These are phyloP conservation scores for Salvia sclarea DNA, from an alignment of 305 asterid genomes.

Conservation along the genomic window DNA sequence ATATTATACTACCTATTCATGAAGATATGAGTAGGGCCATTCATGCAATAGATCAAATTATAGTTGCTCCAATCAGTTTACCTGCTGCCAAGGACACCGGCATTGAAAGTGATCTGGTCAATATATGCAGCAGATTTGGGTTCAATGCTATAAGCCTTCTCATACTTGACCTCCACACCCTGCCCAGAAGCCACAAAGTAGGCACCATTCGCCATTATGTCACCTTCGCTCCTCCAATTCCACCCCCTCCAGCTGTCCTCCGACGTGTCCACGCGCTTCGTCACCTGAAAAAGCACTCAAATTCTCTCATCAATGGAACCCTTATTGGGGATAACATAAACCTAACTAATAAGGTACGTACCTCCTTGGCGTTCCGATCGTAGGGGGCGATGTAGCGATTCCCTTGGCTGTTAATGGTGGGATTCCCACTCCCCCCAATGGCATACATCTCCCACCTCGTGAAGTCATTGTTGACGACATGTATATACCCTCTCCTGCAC, in stretches of 20 bases:
- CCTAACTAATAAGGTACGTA: too few relatives aligned
- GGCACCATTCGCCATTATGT: constrained; percentile 85
- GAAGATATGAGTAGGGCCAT: neutral
- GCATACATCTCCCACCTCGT: constrained; percentile 99
- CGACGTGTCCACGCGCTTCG: constrained; percentile 73
- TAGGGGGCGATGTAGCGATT: constrained; percentile 82
- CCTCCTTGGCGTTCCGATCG: constrained; percentile 89
- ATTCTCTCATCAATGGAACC: too few relatives aligned
- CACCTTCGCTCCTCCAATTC: constrained; percentile 99
- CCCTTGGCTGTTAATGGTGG: constrained; percentile 98
- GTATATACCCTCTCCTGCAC: constrained; percentile 90
- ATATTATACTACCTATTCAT: neutral
- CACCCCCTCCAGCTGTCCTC: constrained; percentile 73
- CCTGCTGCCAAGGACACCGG: constrained; percentile 90
- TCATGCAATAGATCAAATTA: neutral
- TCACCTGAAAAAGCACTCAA: constrained; percentile 63
- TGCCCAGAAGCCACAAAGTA: constrained; percentile 88
- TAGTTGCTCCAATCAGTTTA: neutral
- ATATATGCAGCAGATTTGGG: constrained; percentile 82
- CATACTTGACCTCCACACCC: constrained; percentile 80
- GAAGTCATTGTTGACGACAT: constrained; percentile 86
- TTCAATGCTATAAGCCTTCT: constrained; percentile 93
- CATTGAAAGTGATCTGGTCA: constrained; percentile 75
- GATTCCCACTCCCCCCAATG: constrained; percentile 93
- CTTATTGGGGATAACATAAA: too few relatives aligned